phyloP scores from a whole-genome alignment of 139 green algal species.

The Chlorella sp. region DNA sequence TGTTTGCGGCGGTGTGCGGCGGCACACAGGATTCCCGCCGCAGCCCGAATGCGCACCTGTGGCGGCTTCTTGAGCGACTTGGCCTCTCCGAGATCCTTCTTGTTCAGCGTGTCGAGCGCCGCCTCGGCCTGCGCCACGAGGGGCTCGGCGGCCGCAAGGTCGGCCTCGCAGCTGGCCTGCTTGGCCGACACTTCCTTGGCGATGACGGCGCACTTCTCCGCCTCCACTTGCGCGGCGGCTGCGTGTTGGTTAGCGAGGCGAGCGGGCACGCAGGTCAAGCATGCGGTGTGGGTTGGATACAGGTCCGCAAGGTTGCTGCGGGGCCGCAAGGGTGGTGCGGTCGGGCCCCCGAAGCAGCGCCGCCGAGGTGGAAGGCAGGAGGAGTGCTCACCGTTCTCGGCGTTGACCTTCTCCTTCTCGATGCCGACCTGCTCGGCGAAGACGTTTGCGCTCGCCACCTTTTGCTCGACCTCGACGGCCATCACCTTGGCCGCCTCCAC shows the following conservation, averaged over 20 bases:
- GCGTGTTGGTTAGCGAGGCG: too few relatives aligned
- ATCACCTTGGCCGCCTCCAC: slow-evolving; percentile 80
- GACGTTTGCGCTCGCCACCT: slow-evolving; percentile 70
- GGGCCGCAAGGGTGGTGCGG: too few relatives aligned
- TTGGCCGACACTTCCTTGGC: slow-evolving; percentile 73
- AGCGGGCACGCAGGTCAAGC: too few relatives aligned
- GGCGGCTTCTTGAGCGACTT: slow-evolving; percentile 89
- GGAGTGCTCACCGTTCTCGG: slow-evolving; percentile 74
- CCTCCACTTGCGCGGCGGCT: slow-evolving; percentile 62
- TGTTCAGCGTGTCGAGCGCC: slow-evolving; percentile 85
- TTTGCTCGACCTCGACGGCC: slow-evolving; percentile 81
- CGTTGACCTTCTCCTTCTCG: slow-evolving; percentile 86
- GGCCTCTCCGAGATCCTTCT: slow-evolving; percentile 81
- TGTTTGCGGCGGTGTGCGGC: too few relatives aligned
- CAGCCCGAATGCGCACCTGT: too few relatives aligned
- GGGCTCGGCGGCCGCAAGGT: slow-evolving; percentile 81
- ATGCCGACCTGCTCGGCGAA: slow-evolving; percentile 76
- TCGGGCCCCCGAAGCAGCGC: too few relatives aligned
- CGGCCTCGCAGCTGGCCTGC: slow-evolving; percentile 67
- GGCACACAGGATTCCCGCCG: too few relatives aligned
- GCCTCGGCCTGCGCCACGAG: slow-evolving; percentile 74
- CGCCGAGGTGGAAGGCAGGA: too few relatives aligned
- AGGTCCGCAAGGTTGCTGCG: too few relatives aligned
- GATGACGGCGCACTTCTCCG: slow-evolving; percentile 76
- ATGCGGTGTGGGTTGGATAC: too few relatives aligned